Base-by-base conservation (phyloP, 2,329 filamentous ascomycete species). In the Fusarium sp. region DNA sequence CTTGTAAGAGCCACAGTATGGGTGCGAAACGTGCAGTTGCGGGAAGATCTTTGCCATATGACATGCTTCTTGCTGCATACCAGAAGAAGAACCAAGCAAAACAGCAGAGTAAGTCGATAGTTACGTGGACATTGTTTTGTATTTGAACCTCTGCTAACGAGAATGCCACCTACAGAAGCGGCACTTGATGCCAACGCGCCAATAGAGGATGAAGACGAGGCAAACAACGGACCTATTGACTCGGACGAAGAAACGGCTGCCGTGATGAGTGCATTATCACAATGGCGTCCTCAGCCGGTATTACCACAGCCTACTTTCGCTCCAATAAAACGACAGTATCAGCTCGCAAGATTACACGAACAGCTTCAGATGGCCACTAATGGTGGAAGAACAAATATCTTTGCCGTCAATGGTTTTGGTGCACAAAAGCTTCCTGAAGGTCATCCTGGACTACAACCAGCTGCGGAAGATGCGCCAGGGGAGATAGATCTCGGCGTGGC, bases 11-110 rank as follows among this genome's bases (percentile, higher is more conserved):
- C 62, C 94, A 97, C 69, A 90, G 87, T n/a, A 97, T 97, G 94
- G 94, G 94, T 12, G 91, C 94, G 7, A 97, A 97, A 79, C 86
- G 94, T 70, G 91, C 91, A 1, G 94, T 97, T 4, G 91, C 93
- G 7, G 94, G 94, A 1, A 86, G 94, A 63, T 96, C 92, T 43
- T 81, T 97, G 61, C 94, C 94, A 2, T 97, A 97, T 75, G 94
- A 97, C 77, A 96, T 97, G 90, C 83, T 97, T 38, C 85, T 97
- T 36, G 89, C 91, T 15, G 90, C 91, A 9, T 96, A 96, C 74
- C 92, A 96, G 78, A 97, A 98, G 85, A 98, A 97, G 84, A 99
- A 99, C 74, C 96, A 98, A 78, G 96, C 96, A 21, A 97, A 97
- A 75, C 93, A 97, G 81, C 96, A 98, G 79, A 97, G 93, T 94